Conservation (phyloP, 176 grass and related monocot genomes). For the Musa itinerans region DNA sequence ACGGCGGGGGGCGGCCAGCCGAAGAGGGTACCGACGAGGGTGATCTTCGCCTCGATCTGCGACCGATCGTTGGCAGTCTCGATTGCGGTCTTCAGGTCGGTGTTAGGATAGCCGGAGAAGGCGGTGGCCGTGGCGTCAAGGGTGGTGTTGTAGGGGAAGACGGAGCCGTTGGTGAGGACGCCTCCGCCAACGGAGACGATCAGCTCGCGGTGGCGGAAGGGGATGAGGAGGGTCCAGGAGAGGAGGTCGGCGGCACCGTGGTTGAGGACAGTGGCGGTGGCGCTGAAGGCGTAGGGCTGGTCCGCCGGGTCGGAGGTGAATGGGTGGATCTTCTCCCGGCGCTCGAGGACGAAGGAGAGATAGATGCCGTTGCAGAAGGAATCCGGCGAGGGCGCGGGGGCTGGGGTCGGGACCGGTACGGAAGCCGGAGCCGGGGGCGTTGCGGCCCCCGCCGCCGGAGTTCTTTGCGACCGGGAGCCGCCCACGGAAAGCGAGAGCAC, state of each 20-base stretch:
- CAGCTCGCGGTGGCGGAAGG: constrained; percentile 62
- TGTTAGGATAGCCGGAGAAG: constrained; percentile 66
- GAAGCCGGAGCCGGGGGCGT: background rate
- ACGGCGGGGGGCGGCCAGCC: constrained; percentile 10
- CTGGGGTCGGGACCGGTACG: background rate
- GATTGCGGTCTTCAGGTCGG: constrained; percentile 41
- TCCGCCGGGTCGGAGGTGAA: constrained; percentile 34
- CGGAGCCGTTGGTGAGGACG: constrained; percentile 55
- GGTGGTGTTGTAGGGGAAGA: constrained; percentile 69
- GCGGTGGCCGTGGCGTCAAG: constrained; percentile 51
- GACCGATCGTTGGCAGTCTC: constrained; percentile 24
- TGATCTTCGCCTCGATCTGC: constrained; percentile 52
- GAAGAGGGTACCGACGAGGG: constrained; percentile 74
- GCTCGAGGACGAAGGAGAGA: constrained; percentile 38
- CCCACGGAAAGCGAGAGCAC: background rate
- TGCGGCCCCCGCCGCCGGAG: background rate
- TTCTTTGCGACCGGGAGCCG: background rate
- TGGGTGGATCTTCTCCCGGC: constrained; percentile 49
- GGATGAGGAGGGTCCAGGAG: constrained; percentile 54
- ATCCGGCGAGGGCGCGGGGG: constrained; percentile 51
- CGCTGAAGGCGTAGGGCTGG: constrained; percentile 65
- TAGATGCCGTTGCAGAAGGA: constrained; percentile 65
- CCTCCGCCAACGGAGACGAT: constrained; percentile 45
- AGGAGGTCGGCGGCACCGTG: constrained; percentile 47
- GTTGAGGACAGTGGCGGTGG: constrained; percentile 56